A percentile compares a stretch with the other conserved stretches of the same genome.
Evolutionary conservation across 179 eudicot species (phyloP).

Genomic region (Spinacia oleracea): DNA sequence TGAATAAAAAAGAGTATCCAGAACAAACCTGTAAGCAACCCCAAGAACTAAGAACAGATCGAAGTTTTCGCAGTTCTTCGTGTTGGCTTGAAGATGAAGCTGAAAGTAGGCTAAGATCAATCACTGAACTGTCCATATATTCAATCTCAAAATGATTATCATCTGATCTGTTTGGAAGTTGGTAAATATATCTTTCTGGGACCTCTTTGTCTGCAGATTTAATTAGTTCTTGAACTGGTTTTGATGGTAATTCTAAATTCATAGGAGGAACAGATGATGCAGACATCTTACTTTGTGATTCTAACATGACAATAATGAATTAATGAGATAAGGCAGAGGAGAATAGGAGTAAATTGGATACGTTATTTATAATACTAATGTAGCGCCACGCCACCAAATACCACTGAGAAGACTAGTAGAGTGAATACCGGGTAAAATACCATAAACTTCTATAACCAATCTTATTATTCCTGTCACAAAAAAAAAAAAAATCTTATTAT

Average conservation of each 20-base stretch:
- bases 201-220: background rate
- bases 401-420: too few species aligned
- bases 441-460: too few species aligned
- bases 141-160: background rate
- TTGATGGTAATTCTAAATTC: background rate
- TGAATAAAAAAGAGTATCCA: background rate
- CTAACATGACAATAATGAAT: background rate
- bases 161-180: background rate
- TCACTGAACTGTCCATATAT: slow-evolving; percentile 14
- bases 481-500: too few species aligned
- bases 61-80: slow-evolving; percentile 19
- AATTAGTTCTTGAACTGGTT: slow-evolving; percentile 12
- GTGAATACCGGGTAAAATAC: too few species aligned
- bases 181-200: slow-evolving; percentile 12
- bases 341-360: background rate
- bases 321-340: background rate
- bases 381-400: too few species aligned
- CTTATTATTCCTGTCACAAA: too few species aligned
- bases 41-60: slow-evolving; percentile 22
- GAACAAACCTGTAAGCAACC: slow-evolving; percentile 27
- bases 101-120: slow-evolving; percentile 21
- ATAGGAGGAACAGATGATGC: background rate
- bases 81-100: background rate
- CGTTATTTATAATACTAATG: too few species aligned
- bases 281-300: background rate